phyloP scores from a whole-genome alignment of 2,329 filamentous ascomycete genomes.

The Fusarium illudens region DNA sequence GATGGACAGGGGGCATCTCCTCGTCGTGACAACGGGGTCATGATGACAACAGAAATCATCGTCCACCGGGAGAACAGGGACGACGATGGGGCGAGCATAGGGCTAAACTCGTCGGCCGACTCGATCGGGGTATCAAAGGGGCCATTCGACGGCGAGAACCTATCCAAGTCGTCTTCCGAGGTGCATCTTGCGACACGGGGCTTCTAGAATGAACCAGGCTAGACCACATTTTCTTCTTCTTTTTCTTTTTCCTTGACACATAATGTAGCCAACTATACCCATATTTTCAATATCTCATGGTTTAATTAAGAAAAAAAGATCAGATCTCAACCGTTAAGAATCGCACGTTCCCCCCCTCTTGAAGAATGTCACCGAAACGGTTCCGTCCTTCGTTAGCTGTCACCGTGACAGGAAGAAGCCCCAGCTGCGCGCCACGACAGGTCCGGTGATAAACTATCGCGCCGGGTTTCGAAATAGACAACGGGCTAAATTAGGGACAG shows the following conservation, averaged over 20 bases:
- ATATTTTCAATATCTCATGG: neutral
- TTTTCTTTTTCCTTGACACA: neutral
- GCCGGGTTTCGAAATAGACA: neutral
- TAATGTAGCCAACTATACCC: slow-evolving; percentile 22
- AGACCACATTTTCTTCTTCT: neutral
- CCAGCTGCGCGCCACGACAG: neutral
- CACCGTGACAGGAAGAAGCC: neutral
- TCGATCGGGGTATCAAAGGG: slow-evolving; percentile 23
- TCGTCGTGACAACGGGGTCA: slow-evolving; percentile 26
- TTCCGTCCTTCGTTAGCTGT: neutral
- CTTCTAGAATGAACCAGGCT: slow-evolving; percentile 14
- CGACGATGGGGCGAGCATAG: slow-evolving; percentile 31
- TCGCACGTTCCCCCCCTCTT: neutral
- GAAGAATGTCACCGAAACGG: neutral
- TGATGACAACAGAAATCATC: slow-evolving; percentile 42
- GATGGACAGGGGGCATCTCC: neutral
- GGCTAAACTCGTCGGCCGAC: slow-evolving; percentile 16
- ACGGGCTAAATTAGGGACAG: too few species aligned
- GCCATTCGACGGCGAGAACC: slow-evolving; percentile 18
- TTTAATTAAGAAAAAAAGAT: neutral
- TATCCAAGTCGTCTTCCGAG: slow-evolving; percentile 42
- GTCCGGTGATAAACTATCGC: neutral
- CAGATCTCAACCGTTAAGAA: neutral
- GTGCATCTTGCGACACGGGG: slow-evolving; percentile 37
- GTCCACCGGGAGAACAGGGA: slow-evolving; percentile 33